These are phyloP conservation scores for Penicillium samsonianum DNA, from an alignment of 495 filamentous ascomycete genomes.

Conservation along the genomic window DNA sequence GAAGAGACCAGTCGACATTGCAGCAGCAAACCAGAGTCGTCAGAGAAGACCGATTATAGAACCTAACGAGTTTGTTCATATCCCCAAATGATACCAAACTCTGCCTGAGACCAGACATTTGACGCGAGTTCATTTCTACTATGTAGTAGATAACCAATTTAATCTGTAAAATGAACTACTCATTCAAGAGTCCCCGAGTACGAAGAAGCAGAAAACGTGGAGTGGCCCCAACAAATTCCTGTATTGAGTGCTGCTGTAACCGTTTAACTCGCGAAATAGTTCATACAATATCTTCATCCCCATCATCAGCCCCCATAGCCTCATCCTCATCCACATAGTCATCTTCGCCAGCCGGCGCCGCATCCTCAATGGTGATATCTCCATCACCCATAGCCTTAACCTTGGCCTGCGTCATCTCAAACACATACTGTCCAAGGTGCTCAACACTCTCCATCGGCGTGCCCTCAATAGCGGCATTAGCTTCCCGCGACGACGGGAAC, in stretches of 20 bases:
- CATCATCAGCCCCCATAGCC: constrained; percentile 37
- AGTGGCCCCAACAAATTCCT: not conserved
- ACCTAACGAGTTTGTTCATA: not conserved
- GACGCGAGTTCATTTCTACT: not conserved
- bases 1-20: not conserved
- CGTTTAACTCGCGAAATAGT: constrained; percentile 2
- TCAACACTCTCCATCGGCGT: constrained; percentile 85
- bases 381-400: constrained; percentile 60
- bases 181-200: not conserved
- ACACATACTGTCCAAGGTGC: constrained; percentile 95
- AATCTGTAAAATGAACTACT: not conserved
- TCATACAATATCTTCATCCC: constrained; percentile 43
- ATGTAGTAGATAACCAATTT: not conserved
- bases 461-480: constrained; percentile 59
- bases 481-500: constrained; percentile 66
- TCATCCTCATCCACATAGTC: constrained; percentile 50
- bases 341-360: constrained; percentile 42
- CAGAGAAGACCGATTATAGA: not conserved
- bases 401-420: constrained; percentile 91
- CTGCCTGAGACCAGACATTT: not conserved
- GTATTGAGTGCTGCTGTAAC: not conserved
- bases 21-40: not conserved
- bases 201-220: not conserved
- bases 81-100: not conserved
- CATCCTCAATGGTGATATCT: constrained; percentile 35